phyloP scores from a whole-genome alignment of 2,329 filamentous ascomycete species.

The Boeremia lycopersici region DNA sequence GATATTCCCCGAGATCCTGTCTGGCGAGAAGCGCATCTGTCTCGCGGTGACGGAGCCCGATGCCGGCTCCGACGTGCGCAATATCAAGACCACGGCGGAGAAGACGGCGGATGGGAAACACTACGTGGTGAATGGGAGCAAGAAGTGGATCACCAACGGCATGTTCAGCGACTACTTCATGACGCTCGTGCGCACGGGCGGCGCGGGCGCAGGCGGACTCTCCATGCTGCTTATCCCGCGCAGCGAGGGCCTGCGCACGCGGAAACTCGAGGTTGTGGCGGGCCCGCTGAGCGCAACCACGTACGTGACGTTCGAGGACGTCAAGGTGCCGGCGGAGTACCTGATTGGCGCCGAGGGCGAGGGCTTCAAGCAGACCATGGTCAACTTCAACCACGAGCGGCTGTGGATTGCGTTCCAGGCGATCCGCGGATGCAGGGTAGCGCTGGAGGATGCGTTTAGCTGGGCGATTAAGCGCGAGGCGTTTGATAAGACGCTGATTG shows the following conservation, averaged over 20 bases:
- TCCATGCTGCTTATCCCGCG: constrained; percentile 42
- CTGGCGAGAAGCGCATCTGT: constrained; percentile 38
- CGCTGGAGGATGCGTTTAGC: constrained; percentile 36
- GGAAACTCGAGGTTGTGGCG: constrained; percentile 31
- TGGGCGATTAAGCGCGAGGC: constrained; percentile 41
- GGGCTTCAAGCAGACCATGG: constrained; percentile 42
- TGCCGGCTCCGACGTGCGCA: constrained; percentile 37
- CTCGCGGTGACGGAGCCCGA: constrained; percentile 40
- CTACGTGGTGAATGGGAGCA: constrained; percentile 49
- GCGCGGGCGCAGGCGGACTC: constrained; percentile 35
- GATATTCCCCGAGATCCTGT: constrained; percentile 38
- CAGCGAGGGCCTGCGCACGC: constrained; percentile 27
- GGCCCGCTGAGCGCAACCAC: constrained; percentile 34
- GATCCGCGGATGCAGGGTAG: constrained; percentile 34
- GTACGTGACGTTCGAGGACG: constrained; percentile 42
- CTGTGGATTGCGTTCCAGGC: constrained; percentile 42
- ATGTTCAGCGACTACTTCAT: constrained; percentile 46
- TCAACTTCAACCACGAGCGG: constrained; percentile 45
- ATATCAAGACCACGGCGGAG: constrained; percentile 33
- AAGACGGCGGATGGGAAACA: constrained; percentile 33
- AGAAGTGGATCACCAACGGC: constrained; percentile 48
- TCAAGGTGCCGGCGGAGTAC: constrained; percentile 37
- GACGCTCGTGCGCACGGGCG: constrained; percentile 41
- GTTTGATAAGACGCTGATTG: constrained; percentile 40
- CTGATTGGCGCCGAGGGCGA: constrained; percentile 38